Conservation (phyloP, 2,329 filamentous ascomycete species). For the Hypoxylon sp. region DNA sequence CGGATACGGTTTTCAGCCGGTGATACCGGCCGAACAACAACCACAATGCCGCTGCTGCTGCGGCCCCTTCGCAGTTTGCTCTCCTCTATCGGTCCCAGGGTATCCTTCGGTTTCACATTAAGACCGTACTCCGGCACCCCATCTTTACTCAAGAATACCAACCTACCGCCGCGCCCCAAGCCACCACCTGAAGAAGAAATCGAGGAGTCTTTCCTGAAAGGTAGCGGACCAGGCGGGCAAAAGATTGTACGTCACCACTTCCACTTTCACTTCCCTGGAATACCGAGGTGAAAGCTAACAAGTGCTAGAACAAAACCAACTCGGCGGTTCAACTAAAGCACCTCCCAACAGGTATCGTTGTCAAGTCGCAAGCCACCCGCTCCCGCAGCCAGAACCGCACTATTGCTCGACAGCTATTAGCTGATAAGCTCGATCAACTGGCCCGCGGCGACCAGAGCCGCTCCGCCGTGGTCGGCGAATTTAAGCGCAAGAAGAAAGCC, state of each 20-base stretch:
- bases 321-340: constrained; percentile 96
- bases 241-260: constrained; percentile 78
- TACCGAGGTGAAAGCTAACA: constrained; percentile 16
- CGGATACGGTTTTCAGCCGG: constrained; percentile 5
- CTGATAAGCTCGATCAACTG: constrained; percentile 80
- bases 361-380: constrained; percentile 94
- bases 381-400: constrained; percentile 90
- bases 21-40: constrained; percentile 6
- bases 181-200: constrained; percentile 84
- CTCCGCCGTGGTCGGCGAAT: constrained; percentile 73
- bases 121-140: constrained; percentile 52
- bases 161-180: constrained; percentile 81
- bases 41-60: constrained; percentile 26
- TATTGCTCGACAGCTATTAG: constrained; percentile 83
- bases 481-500: constrained; percentile 77
- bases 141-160: constrained; percentile 60
- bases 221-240: constrained; percentile 92
- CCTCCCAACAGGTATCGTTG: constrained; percentile 88
- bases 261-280: constrained; percentile 14
- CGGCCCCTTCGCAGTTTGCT: constrained; percentile 20
- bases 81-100: constrained; percentile 1
- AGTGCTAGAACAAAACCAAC: constrained; percentile 87
- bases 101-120: constrained; percentile 7
- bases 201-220: constrained; percentile 88
- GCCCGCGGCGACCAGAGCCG: constrained; percentile 80